Base-by-base conservation (phyloP, 2,329 filamentous ascomycete species). In the Acrocalymma vagum region DNA sequence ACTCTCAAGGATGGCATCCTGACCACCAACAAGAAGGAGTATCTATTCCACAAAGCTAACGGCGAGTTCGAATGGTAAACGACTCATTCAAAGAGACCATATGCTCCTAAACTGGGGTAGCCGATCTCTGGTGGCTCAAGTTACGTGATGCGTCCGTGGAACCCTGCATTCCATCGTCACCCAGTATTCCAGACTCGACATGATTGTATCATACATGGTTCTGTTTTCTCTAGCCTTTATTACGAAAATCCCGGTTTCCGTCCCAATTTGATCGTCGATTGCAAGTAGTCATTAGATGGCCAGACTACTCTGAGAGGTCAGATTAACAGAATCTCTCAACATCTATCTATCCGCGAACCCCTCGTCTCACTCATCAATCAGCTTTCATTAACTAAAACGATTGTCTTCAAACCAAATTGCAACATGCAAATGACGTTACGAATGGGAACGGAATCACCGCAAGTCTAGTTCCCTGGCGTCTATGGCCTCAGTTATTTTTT, bases 51-150 rank as follows among this genome's bases (percentile, higher is more conserved):
- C 78, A 97, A 97, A 74, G 94, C 92, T 16, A 91, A 87, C 29
- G 94, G 94, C 62, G 94, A 97, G 74, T 97, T 96, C 58, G 94
- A 99, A 72, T 99, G 94, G 94, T 99, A 82, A 74, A 48, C 41
- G 29, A 42, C n/a, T n/a, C n/a, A n/a, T 34, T 45, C 45, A 35
- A 38, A 39, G 31, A 40, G 50, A 37, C 46, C 36, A 36, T n/a
- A n/a, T n/a, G n/a, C 38, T 41, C 44, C 48, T 56, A 48, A 54
- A 32, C 20, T 40, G 28, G 28, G 46, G 42, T 45, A 58, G 54
- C 54, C 55, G 52, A 58, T n/a, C n/a, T n/a, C n/a, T n/a, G n/a
- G n/a, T n/a, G n/a, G 54, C 52, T 54, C 38, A 52, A 58, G 41
- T 55, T 51, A 43, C 48, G 38, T 48, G 34, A 42, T 38, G 44